These are phyloP conservation scores for Dictyophora rubrovolvata DNA, from an alignment of 768 basidiomycete genomes.

Conservation along the genomic window DNA sequence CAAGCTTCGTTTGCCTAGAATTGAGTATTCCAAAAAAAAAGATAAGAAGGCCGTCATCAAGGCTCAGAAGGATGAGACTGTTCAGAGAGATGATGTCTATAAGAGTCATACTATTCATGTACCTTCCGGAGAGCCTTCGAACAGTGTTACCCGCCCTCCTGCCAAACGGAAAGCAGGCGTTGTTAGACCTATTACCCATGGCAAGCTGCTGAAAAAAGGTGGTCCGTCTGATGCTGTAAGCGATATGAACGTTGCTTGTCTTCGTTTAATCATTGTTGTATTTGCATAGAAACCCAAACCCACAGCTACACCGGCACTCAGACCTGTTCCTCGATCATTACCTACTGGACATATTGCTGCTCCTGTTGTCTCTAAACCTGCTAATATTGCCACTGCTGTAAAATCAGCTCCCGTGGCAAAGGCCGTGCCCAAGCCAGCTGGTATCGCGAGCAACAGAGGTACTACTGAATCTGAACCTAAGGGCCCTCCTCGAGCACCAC, in stretches of 20 bases:
- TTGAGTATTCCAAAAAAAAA: constrained; percentile 94
- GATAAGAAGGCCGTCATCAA: constrained; percentile 86
- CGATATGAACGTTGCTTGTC: constrained; percentile 3
- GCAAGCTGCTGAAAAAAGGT: constrained; percentile 68
- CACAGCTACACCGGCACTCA: constrained; percentile 39
- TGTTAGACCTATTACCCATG: constrained; percentile 75
- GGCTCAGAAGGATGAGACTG: constrained; percentile 80
- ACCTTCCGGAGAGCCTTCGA: constrained; percentile 75
- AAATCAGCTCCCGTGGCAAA: constrained; percentile 27
- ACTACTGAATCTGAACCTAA: constrained; percentile 36
- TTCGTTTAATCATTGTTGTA: background rate
- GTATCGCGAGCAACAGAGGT: constrained; percentile 13
- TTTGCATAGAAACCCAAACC: constrained; percentile 19
- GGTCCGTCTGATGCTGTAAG: constrained; percentile 45
- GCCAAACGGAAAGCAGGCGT: constrained; percentile 83
- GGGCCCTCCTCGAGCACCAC: constrained; percentile 34
- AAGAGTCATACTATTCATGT: constrained; percentile 91
- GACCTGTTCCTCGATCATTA: constrained; percentile 54
- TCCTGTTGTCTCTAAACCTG: constrained; percentile 20
- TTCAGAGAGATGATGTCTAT: constrained; percentile 71
- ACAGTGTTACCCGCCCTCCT: constrained; percentile 71
- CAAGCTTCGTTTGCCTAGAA: constrained; percentile 30
- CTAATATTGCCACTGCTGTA: constrained; percentile 27
- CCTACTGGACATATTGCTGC: constrained; percentile 41
- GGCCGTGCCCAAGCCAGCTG: constrained; percentile 12